Percentiles rank a stretch among this genome's conserved stretches.
phyloP scores from a whole-genome alignment of 257 asterid genomes.

The Echium plantagineum region DNA sequence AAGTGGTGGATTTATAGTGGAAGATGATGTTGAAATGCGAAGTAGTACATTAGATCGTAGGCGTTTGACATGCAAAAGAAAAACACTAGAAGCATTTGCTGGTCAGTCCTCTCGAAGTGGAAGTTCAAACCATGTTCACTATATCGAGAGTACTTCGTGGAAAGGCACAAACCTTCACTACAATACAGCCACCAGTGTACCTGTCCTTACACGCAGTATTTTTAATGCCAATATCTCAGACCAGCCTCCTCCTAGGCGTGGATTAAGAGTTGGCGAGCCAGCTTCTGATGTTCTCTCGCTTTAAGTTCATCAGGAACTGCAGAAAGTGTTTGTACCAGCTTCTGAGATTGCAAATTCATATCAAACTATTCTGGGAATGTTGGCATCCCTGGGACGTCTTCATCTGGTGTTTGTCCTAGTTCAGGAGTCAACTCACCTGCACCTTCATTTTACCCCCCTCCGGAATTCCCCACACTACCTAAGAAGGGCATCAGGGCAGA shows the following conservation, averaged over 20 bases:
- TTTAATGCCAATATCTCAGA: constrained; percentile 21
- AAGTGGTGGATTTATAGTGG: too few relatives aligned
- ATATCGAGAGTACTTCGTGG: constrained; percentile 41
- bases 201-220: constrained; percentile 25
- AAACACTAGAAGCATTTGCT: constrained; percentile 41
- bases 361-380: constrained; percentile 41
- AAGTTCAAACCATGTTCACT: constrained; percentile 35
- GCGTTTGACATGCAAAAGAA: constrained; percentile 67
- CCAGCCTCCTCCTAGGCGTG: constrained; percentile 48
- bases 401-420: constrained; percentile 35
- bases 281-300: constrained; percentile 28
- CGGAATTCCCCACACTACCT: constrained; percentile 46
- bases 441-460: constrained; percentile 44
- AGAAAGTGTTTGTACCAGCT: constrained; percentile 46
- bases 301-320: constrained; percentile 23
- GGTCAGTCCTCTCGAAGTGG: constrained; percentile 74
- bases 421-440: constrained; percentile 34
- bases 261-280: constrained; percentile 41
- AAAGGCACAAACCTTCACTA: constrained; percentile 23
- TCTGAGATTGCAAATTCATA: constrained; percentile 36
- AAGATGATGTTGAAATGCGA: constrained; percentile 29
- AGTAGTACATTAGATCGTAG: constrained; percentile 35
- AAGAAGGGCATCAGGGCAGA: constrained; percentile 54
- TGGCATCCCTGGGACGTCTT: constrained; percentile 15
- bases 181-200: constrained; percentile 18